These are phyloP conservation scores for Nigrograna mackinnonii DNA, from an alignment of 2,329 filamentous ascomycete species.

Conservation along the genomic window DNA sequence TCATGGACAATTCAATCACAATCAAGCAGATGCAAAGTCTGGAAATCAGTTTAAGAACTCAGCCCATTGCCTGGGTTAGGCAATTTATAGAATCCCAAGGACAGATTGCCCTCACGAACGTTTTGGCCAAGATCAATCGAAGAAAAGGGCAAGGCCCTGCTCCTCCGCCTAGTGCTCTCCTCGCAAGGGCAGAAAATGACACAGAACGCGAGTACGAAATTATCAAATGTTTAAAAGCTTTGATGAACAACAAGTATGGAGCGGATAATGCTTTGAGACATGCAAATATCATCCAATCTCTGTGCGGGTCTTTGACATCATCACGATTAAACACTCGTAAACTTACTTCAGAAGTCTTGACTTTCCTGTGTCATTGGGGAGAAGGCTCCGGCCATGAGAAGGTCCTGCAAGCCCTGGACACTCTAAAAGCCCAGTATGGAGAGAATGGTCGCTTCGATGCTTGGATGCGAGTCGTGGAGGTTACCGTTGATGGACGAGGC, in stretches of 20 bases:
- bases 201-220: slow-evolving; percentile 95
- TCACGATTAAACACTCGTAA: slow-evolving; percentile 90
- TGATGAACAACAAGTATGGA: slow-evolving; percentile 99
- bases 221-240: slow-evolving; percentile 92
- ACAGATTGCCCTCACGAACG: slow-evolving; percentile 92
- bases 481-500: slow-evolving; percentile 92
- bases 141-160: slow-evolving; percentile 76
- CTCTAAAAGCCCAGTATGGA: slow-evolving; percentile 82
- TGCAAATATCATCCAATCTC: slow-evolving; percentile 84
- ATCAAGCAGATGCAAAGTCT: slow-evolving; percentile 90
- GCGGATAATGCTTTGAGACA: slow-evolving; percentile 93
- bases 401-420: slow-evolving; percentile 90
- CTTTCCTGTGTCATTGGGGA: slow-evolving; percentile 94
- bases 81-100: slow-evolving; percentile 97
- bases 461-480: slow-evolving; percentile 98
- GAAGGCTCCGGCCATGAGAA: slow-evolving; percentile 87
- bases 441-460: slow-evolving; percentile 96
- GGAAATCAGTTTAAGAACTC: slow-evolving; percentile 91
- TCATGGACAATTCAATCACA: slow-evolving; percentile 94
- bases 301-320: slow-evolving; percentile 85
- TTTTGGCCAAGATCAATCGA: slow-evolving; percentile 91
- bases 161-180: slow-evolving; percentile 56
- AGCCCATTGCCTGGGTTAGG: slow-evolving; percentile 96
- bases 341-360: slow-evolving; percentile 92
- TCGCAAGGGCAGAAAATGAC: slow-evolving; percentile 69